Evolutionary conservation across 192 early-diverging fungal species (phyloP).

Genomic region (Coemansia sp.): DNA sequence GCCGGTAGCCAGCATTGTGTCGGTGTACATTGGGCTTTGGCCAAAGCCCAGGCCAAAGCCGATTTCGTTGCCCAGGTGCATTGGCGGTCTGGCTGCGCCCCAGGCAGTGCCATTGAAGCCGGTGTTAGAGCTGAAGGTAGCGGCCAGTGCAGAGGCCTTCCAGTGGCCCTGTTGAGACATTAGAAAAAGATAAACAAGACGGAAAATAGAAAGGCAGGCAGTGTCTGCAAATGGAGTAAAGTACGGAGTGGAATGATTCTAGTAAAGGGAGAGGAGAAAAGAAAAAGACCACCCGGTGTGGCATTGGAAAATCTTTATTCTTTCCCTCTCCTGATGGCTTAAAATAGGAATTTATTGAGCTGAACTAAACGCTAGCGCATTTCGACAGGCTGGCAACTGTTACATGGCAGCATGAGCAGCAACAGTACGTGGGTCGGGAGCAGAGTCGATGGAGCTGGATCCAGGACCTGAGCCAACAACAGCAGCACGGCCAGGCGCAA

Average conservation of each 20-base stretch:
- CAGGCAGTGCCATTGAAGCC: slow-evolving; percentile 44
- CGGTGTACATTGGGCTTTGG: slow-evolving; percentile 12
- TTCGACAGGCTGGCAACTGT: not conserved
- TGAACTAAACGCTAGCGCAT: not conserved
- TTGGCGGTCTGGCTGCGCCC: slow-evolving; percentile 34
- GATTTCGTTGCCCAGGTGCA: slow-evolving; percentile 29
- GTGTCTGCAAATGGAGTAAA: too few relatives aligned
- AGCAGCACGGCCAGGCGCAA: not conserved
- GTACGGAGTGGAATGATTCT: not conserved
- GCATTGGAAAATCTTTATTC: too few relatives aligned
- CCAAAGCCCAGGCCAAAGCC: slow-evolving; percentile 45
- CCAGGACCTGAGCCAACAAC: not conserved
- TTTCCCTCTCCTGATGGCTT: too few relatives aligned
- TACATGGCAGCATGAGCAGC: not conserved
- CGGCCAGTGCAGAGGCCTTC: slow-evolving; percentile 46
- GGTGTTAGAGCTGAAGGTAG: slow-evolving; percentile 43
- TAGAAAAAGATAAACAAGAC: not conserved
- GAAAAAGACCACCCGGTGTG: not conserved
- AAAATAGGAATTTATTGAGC: not conserved
- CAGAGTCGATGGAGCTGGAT: not conserved
- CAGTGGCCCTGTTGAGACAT: slow-evolving; percentile 52
- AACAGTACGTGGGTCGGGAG: not conserved
- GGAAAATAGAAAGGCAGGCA: not conserved
- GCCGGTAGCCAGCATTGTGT: slow-evolving; percentile 5
- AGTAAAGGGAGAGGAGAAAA: slow-evolving; percentile 5